A percentile compares a stretch with the other conserved stretches of the same genome.
phyloP scores from a whole-genome alignment of 305 asterid species.

The Coffea humblotiana region DNA sequence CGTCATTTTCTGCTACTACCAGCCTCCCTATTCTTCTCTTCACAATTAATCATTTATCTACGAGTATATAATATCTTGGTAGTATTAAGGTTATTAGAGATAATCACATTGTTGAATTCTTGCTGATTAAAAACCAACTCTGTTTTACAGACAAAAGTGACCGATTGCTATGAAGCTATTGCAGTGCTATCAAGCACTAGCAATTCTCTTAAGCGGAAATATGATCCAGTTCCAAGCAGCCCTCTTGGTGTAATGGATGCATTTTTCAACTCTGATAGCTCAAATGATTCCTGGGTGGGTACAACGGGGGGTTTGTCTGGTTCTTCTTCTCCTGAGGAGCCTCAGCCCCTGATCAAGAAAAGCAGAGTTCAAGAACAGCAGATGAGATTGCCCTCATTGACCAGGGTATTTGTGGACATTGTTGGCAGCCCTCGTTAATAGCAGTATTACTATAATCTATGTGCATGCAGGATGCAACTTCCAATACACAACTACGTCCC shows the following conservation, averaged over 20 bases:
- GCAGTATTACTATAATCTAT: neutral
- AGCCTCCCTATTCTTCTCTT: neutral
- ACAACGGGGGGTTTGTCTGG: slow-evolving; percentile 3
- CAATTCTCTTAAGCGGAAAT: slow-evolving; percentile 43
- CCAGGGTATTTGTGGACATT: slow-evolving; percentile 54
- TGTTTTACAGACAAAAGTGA: slow-evolving; percentile 36
- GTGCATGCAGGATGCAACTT: neutral
- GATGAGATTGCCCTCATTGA: slow-evolving; percentile 50
- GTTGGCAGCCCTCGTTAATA: slow-evolving; percentile 48
- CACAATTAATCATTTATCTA: neutral
- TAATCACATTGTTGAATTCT: neutral
- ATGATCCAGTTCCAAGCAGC: slow-evolving; percentile 25
- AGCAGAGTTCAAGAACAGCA: slow-evolving; percentile 49
- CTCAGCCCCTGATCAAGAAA: slow-evolving; percentile 42
- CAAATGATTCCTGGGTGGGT: slow-evolving; percentile 51
- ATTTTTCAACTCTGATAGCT: slow-evolving; percentile 42
- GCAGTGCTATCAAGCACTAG: slow-evolving; percentile 28
- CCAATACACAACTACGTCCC: neutral
- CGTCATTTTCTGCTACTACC: neutral
- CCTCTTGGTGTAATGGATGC: slow-evolving; percentile 35
- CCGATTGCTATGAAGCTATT: slow-evolving; percentile 48
- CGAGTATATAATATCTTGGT: neutral
- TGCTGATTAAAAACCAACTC: too few species aligned
- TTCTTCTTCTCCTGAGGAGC: slow-evolving; percentile 32
- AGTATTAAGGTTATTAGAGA: neutral